phyloP scores from a whole-genome alignment of 2,329 filamentous ascomycete species.

The Epichloe uncinata region DNA sequence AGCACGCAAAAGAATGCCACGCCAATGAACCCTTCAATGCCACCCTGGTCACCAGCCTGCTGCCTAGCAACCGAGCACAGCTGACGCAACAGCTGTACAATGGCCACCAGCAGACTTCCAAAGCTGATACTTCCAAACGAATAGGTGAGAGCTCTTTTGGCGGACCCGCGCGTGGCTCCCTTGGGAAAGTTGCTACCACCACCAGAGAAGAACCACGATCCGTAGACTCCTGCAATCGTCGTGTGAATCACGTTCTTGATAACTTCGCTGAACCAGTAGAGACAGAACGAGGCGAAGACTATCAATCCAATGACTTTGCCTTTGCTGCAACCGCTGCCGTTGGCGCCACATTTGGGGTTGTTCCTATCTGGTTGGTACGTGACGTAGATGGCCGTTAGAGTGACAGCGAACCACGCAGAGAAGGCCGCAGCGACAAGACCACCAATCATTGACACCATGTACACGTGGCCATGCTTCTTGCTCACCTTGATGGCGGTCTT shows the following conservation, averaged over 20 bases:
- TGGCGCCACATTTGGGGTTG: constrained; percentile 36
- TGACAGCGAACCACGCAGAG: constrained; percentile 75
- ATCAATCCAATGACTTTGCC: constrained; percentile 74
- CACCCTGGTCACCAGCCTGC: constrained; percentile 53
- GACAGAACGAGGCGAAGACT: constrained; percentile 79
- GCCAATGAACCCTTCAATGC: constrained; percentile 56
- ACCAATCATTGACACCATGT: constrained; percentile 71
- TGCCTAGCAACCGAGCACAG: constrained; percentile 61
- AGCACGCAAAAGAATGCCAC: constrained; percentile 59
- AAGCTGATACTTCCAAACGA: constrained; percentile 86
- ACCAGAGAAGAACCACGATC: constrained; percentile 79
- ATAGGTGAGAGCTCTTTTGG: constrained; percentile 72
- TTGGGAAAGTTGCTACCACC: constrained; percentile 48
- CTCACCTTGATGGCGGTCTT: constrained; percentile 76
- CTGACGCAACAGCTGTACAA: constrained; percentile 77
- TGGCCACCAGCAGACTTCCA: constrained; percentile 72
- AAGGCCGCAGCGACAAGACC: constrained; percentile 65
- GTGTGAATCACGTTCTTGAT: constrained; percentile 89
- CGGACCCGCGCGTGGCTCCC: constrained; percentile 69
- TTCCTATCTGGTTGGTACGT: constrained; percentile 55
- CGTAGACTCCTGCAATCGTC: constrained; percentile 78
- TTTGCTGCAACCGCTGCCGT: constrained; percentile 50
- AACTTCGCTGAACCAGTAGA: constrained; percentile 90
- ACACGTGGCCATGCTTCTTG: constrained; percentile 74
- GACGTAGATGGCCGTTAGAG: constrained; percentile 73